A percentile compares a stretch with the other conserved stretches of the same genome.
Conservation (phyloP, 441 rosid genomes). For the Manihot esculenta region DNA sequence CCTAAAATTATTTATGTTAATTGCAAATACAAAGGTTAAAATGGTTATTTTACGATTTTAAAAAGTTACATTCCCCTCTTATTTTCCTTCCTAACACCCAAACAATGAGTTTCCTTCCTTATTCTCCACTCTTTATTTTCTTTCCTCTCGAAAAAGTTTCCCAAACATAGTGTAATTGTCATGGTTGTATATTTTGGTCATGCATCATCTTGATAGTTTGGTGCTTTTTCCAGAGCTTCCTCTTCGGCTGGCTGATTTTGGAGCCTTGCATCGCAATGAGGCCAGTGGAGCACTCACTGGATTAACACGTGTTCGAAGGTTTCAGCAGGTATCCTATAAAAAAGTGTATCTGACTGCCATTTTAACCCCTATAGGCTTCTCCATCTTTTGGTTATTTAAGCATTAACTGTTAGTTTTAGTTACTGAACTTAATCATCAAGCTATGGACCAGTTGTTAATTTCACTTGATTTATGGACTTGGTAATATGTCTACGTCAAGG, state of each 20-base stretch:
- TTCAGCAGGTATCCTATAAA: slow-evolving; percentile 73
- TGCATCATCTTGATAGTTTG: slow-evolving; percentile 4
- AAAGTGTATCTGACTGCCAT: background rate
- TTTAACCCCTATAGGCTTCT: background rate
- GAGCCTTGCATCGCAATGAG: slow-evolving; percentile 96
- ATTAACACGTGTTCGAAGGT: slow-evolving; percentile 94
- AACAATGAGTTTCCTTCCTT: no score
- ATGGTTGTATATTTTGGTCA: background rate
- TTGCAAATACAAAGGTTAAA: no score
- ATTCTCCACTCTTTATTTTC: no score
- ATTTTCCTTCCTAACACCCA: no score
- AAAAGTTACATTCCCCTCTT: no score
- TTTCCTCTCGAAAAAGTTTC: no score
- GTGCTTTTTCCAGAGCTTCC: slow-evolving; percentile 67
- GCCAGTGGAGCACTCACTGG: slow-evolving; percentile 99
- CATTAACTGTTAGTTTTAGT: background rate
- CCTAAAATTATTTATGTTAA: no score
- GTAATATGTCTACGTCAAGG: background rate
- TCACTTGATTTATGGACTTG: background rate
- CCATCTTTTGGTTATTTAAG: slow-evolving; percentile 2
- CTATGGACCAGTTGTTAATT: background rate
- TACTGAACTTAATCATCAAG: background rate
- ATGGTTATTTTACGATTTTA: no score
- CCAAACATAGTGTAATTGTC: no score
- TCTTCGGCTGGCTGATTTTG: slow-evolving; percentile 92